phyloP scores from a whole-genome alignment of 768 basidiomycete genomes.

The Amanita pallidorosea region DNA sequence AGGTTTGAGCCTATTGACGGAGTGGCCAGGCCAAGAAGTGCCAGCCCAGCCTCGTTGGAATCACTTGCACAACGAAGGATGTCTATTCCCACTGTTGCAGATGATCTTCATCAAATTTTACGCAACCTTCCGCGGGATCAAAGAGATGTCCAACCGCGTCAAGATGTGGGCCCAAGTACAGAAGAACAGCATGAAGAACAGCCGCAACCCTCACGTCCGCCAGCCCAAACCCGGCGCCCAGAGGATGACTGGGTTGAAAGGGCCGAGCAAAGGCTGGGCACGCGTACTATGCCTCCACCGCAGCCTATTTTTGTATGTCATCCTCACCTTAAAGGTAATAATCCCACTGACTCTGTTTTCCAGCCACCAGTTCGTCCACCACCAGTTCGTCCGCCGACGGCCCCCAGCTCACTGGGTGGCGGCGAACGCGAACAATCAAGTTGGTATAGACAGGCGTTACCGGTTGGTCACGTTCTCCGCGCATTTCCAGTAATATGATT shows the following conservation, averaged over 20 bases:
- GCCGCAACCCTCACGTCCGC: neutral
- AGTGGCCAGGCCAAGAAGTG: conserved; percentile 21
- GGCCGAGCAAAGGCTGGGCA: neutral
- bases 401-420: neutral
- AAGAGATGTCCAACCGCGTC: neutral
- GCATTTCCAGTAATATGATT: neutral
- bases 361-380: conserved; percentile 1
- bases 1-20: conserved; percentile 38
- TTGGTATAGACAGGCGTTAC: conserved; percentile 9
- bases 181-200: neutral
- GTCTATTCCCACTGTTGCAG: conserved; percentile 16
- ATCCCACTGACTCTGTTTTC: conserved; percentile 1
- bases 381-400: neutral
- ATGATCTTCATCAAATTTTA: conserved; percentile 1
- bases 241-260: conserved; percentile 1
- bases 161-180: neutral
- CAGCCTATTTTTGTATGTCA: conserved; percentile 18
- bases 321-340: neutral
- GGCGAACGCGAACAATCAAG: neutral
- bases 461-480: neutral
- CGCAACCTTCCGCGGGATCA: neutral
- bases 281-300: conserved; percentile 10
- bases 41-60: conserved; percentile 23
- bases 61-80: conserved; percentile 17
- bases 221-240: neutral